phyloP scores from a whole-genome alignment of 2,329 filamentous ascomycete species.

The Fusarium miscanthi region DNA sequence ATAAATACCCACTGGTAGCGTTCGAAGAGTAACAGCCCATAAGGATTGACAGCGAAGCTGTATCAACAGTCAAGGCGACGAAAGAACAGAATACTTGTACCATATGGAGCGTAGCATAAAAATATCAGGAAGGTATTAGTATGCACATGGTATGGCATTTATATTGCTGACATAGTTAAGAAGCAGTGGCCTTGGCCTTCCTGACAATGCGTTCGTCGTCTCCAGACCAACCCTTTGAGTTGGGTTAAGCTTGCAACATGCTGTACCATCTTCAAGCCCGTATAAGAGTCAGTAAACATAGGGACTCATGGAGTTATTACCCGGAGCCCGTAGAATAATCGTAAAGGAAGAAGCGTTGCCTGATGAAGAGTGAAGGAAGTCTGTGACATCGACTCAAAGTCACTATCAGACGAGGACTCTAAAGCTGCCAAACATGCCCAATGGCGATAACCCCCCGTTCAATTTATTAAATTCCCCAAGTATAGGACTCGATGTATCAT shows the following conservation, averaged over 20 bases:
- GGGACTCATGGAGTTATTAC: neutral
- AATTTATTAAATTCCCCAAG: neutral
- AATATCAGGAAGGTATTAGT: accelerated
- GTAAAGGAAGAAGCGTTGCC: neutral
- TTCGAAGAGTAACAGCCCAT: neutral
- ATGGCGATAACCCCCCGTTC: no score
- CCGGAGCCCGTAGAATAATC: neutral
- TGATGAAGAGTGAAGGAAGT: neutral
- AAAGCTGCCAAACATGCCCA: neutral
- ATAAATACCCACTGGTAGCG: neutral
- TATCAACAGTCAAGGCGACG: neutral
- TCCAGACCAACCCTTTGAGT: neutral
- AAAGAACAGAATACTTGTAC: neutral
- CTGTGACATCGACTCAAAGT: no score
- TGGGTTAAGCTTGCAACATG: neutral
- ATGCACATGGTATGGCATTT: neutral
- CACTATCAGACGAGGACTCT: neutral
- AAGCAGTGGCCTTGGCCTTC: neutral
- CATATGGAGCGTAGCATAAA: neutral
- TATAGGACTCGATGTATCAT: neutral
- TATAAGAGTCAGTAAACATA: neutral
- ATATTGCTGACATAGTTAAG: neutral
- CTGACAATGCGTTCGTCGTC: neutral
- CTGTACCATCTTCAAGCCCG: neutral
- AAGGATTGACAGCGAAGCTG: neutral